Evolutionary conservation across 306 rosid species (phyloP), one percentile per base, ranked within the genome.

Genomic region (Pyrus pyrifolia): DNA sequence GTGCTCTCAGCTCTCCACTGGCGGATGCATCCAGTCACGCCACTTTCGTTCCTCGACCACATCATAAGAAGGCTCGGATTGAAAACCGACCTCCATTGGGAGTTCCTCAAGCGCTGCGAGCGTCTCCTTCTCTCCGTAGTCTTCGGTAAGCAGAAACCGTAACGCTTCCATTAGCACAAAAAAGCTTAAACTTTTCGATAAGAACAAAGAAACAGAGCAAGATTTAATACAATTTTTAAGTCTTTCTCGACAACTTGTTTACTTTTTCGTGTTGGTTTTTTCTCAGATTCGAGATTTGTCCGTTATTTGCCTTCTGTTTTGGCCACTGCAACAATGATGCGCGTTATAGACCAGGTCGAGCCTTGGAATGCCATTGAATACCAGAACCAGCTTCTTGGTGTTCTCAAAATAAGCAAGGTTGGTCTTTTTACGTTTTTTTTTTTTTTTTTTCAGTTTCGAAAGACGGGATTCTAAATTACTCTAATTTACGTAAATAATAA

Each of bases 11-110:
- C 93, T 3, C 93, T 92, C 17, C 84, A 91, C 68, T 95, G 99
- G 99, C 84, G 82, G 92, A 95, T 95, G 99, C 97, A 95, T 64
- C 93, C 98, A 0, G 97, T 95, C 63, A 95, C 98, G 59, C 92
- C 98, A 23, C 81, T 90, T 49, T 95, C 98, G 1, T 95, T 95
- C 73, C 82, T 95, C 40, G 97, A 91, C 82, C 92, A 85, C 87
- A 83, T 92, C 74, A 79, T 85, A 64, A 87, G 91, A 75, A 87
- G 91, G 84, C 87, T 95, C 27, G 99, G 97, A 18, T 82, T 95
- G 83, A 89, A 87, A 77, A 87, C 85, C 44, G 71, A 74, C 77
- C 88, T 89, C 75, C 93, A 88, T 52, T 87, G 86, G 91, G 93
- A 89, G 73, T 89, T 95, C 71, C 89, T 92, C 49, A 85, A 83